Percentiles rank a stretch among this genome's conserved stretches.
Evolutionary conservation across 495 filamentous ascomycete genomes (phyloP).

Genomic region (Immersiella caudata): DNA sequence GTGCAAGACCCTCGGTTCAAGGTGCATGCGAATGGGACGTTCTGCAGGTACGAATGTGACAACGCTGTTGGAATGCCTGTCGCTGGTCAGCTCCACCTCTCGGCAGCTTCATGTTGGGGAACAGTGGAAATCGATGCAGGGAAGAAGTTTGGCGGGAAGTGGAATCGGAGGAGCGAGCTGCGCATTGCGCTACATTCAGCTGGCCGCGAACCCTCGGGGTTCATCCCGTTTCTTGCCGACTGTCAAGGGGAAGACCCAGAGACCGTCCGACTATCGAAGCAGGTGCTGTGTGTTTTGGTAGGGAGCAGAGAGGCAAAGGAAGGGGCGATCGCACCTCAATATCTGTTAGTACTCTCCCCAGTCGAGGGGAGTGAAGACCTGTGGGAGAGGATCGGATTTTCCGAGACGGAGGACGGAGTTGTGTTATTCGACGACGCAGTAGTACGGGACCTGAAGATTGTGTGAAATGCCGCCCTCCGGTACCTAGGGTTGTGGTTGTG

Average conservation of each 20-base stretch:
- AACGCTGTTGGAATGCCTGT: slow-evolving; percentile 14
- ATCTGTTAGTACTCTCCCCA: slow-evolving; percentile 17
- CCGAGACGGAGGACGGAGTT: slow-evolving; percentile 18
- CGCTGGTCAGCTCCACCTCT: slow-evolving; percentile 15
- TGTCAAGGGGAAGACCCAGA: slow-evolving; percentile 19
- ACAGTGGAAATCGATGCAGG: background rate
- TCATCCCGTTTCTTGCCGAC: slow-evolving; percentile 17
- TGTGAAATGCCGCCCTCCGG: background rate
- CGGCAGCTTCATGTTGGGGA: slow-evolving; percentile 13
- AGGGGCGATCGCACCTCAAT: slow-evolving; percentile 15
- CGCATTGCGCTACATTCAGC: background rate
- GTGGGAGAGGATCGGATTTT: slow-evolving; percentile 19
- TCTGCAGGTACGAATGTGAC: slow-evolving; percentile 19
- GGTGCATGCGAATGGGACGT: slow-evolving; percentile 18
- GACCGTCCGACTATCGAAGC: slow-evolving; percentile 13
- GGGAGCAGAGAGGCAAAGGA: slow-evolving; percentile 13
- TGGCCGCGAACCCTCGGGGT: background rate
- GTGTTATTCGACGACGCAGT: slow-evolving; percentile 6
- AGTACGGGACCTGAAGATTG: slow-evolving; percentile 1
- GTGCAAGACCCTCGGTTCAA: slow-evolving; percentile 6
- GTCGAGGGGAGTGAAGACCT: slow-evolving; percentile 12
- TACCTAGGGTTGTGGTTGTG: too few relatives aligned
- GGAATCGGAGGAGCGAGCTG: slow-evolving; percentile 17
- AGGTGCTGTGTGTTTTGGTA: slow-evolving; percentile 20
- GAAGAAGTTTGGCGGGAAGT: background rate